Base-by-base conservation (phyloP, 2,329 filamentous ascomycete genomes). In the Endocalyx cinctus region DNA sequence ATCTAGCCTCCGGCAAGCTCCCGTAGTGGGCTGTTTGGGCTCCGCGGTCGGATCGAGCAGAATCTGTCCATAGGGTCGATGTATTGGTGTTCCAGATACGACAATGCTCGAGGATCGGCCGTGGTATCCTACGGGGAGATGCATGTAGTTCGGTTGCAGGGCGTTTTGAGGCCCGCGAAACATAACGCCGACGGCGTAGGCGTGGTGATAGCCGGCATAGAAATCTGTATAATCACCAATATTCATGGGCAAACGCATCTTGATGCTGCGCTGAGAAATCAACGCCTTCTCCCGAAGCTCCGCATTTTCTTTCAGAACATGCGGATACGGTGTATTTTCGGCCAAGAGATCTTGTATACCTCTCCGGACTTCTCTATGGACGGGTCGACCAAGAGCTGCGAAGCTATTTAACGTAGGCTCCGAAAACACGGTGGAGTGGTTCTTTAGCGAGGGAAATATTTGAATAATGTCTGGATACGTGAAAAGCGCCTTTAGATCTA, bases 221-320 rank as follows among this genome's bases (percentile, higher is more conserved):
- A 92, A 92, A 59, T 92, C 86, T 2, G 85, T 87, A 57, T 90
- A 92, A 57, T 90, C 85, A 17, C 84, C 82, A 47, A 90, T 87
- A 34, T 71, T 68, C 75, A 92, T 79, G 3, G 86, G 86, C 6
- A 90, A 52, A 50, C 89, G 82, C 52, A 73, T 79, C 42, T 68
- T 74, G 30, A 81, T 74, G 14, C 77, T 63, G 5, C 67, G 64
- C 29, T 79, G 69, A 0, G 71, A 73, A 4, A 87, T 41, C 10
- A 90, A 58, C 0, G 71, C 75, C 33, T 69, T 62, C 36, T 74
- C 63, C 38, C 77, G 74, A 13, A 85, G 60, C 1, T 59, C 48
- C 3, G 58, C 54, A 50, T 88, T 84, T 36, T 79, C 69, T 50
- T 77, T 77, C 16, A 89, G 63, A 2, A 85, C 54, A 10, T 75